Evolutionary conservation across 2,329 filamentous ascomycete species (phyloP), one percentile per base, ranked within the genome.

Genomic region (Zymoseptoria brevis): DNA sequence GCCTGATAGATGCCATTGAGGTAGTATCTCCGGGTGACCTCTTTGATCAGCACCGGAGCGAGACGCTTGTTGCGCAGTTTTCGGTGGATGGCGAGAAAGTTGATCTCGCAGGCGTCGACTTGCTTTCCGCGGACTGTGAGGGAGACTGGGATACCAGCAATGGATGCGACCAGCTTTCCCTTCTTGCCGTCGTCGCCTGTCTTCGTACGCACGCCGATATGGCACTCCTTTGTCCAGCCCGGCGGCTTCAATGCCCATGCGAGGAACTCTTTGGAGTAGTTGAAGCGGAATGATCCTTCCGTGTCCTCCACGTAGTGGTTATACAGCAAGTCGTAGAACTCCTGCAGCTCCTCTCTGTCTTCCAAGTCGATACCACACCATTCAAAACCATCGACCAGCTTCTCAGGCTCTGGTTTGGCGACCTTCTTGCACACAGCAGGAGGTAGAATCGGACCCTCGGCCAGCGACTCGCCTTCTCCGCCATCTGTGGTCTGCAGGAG

Each of bases 61-160:
- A 99, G 84, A 57, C 94, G 87, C 79, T 97, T 96, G 59, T 89
- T 86, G 55, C 94, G 89, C 30, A 99, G 85, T 77, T 97, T 97
- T 81, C 97, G 97, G 81, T 99, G 94, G 57, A 99, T 87, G 71
- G 92, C 96, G 66, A 99, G 86, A 77, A 97, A 99, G 79, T 99
- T 99, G 76, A 99, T 94, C 75, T 99, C 94, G 54, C 89, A 91
- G 66, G 89, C 87, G 63, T 86, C 83, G 61, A 99, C 77, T 59
- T 83, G 77, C 60, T 88, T 88, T 60, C 87, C 80, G 64, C 92
- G 88, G 50, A 99, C 86, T 56, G 88, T 86, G 59, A 99, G 80
- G 64, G 87, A 83, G 61, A 94, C 87, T 0, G 94, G 94, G 52
- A 97, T 89, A 67, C 91, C 94, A 49, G 91, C 95, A 72, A 99